Evolutionary conservation across 108 stramenopile species (phyloP), one percentile per base, ranked within the genome.

Genomic region (Skeletonema tropicum): DNA sequence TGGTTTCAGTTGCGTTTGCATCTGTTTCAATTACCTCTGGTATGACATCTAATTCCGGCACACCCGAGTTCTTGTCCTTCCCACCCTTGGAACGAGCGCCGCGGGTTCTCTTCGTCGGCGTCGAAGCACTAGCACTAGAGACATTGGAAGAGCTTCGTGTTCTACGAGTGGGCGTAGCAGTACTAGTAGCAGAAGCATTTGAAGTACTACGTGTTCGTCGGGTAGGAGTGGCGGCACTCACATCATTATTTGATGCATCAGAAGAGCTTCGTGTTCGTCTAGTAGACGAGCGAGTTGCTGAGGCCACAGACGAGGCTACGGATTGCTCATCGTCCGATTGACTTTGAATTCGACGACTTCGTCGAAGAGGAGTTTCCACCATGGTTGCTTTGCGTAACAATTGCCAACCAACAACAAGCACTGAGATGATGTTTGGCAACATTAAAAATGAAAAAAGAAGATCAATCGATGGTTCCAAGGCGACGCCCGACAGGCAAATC

Each of bases 1-100:
- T 45, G 48, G 17, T 2, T 36, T 25, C 21, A 57, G 19, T 26
- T 55, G 31, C 30, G n/a, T 39, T 15, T 35, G 17, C 71, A 15
- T 61, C 71, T 21, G 62, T 61, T 35, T 60, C 63, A 58, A 68
- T 76, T 48, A 23, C 46, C 58, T 76, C 75, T 0, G 75, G 67
- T 39, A 76, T 76, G 5, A 42, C 67, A 31, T 68, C 75, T 46
- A 76, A 68, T 35, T 49, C 62, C 23, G 29, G 13, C 30, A 4
- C 21, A 19, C 11, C 46, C 21, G 49, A 13, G 3, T 5, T 11
- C 19, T 36, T 26, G 2, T 5, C 17, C 21, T 35, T 35, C 21
- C 48, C 48, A 49, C 48, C 48, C 19, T 49, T 55, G 21, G 52
- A 55, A 23, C 52, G 52, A 55, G 52, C 52, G 2, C 21, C 52